Base-by-base conservation (phyloP, 192 early-diverging fungal genomes). In the Gigaspora rosea region DNA sequence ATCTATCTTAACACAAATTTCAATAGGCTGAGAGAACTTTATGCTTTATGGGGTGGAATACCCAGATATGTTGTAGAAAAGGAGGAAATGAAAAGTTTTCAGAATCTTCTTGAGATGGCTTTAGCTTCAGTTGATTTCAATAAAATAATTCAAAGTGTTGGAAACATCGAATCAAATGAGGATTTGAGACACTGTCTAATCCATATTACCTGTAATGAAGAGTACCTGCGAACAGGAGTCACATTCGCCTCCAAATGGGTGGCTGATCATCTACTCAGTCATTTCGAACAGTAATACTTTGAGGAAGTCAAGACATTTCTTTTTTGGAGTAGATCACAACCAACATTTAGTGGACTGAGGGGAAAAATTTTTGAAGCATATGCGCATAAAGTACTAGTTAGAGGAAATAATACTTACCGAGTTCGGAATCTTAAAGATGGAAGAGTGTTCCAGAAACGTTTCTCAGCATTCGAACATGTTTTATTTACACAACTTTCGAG, bases 241-340 rank as follows among this genome's bases (percentile, higher is more conserved):
- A 68, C 33, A 20, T 68, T 68, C 35, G 66, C 66, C 66, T 68
- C 66, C 47, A 68, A 68, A 68, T 68, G 66, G 66, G 46, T 68
- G 46, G 66, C 66, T 46, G 66, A 68, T 49, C 27, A 68, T 36
- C 66, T 68, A 68, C 47, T 68, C 66, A 48, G 47, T 68, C 35
- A 1, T 68, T 68, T 68, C 66, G 47, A 68, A 46, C 66, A 41
- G 36, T 8, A 6, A 68, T 47, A 35, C 47, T 68, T 46, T 68
- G 66, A 68, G 66, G 47, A 68, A 5, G 0, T 68, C 66, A 68
- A 46, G 66, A 47, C 36, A 48, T 68, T 68, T 68, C 66, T 68
- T 36, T 5, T 68, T 20, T 2, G 48, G 36, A 68, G 46, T 48
- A 36, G 16, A 68, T 20, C 1, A 47, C 66, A 68, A 68, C 5